phyloP scores from a whole-genome alignment of 371 early-diverging fungal species.

The Actinomortierella wolfii region DNA sequence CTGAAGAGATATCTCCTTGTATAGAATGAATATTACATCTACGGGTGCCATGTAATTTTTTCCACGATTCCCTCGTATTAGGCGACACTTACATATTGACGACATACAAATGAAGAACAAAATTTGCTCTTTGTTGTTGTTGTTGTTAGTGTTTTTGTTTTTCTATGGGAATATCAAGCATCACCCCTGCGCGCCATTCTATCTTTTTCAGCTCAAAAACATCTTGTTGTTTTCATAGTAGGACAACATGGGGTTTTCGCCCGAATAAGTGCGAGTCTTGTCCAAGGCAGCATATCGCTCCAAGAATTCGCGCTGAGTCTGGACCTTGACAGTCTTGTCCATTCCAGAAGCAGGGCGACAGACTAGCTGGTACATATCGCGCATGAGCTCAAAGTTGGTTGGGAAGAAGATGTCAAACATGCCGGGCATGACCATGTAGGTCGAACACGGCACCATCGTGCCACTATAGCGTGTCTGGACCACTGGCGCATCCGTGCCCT shows the following conservation, averaged over 20 bases:
- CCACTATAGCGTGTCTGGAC: constrained; percentile 92
- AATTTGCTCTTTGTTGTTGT: no score
- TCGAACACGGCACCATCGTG: constrained; percentile 92
- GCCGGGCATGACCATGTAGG: constrained; percentile 96
- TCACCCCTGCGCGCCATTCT: no score
- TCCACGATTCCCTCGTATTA: no score
- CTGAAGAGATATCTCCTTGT: no score
- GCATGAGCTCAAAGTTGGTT: constrained; percentile 89
- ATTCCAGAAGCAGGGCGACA: constrained; percentile 56
- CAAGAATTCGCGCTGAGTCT: constrained; percentile 84
- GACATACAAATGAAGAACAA: no score
- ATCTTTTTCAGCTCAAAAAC: constrained; percentile 53
- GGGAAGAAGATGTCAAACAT: constrained; percentile 99
- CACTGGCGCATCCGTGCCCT: constrained; percentile 88
- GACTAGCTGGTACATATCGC: constrained; percentile 73
- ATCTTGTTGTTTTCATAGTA: constrained; percentile 95
- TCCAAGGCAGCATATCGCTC: constrained; percentile 78
- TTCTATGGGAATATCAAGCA: no score
- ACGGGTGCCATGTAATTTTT: no score
- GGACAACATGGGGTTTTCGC: constrained; percentile 93
- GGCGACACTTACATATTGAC: no score
- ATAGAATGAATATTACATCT: no score
- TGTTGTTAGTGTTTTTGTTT: no score
- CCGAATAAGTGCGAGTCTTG: constrained; percentile 76
- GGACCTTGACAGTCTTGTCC: constrained; percentile 58